Base-by-base conservation (phyloP, 805 yeast genomes). In the Vanderwaltozyma yarrowii region DNA sequence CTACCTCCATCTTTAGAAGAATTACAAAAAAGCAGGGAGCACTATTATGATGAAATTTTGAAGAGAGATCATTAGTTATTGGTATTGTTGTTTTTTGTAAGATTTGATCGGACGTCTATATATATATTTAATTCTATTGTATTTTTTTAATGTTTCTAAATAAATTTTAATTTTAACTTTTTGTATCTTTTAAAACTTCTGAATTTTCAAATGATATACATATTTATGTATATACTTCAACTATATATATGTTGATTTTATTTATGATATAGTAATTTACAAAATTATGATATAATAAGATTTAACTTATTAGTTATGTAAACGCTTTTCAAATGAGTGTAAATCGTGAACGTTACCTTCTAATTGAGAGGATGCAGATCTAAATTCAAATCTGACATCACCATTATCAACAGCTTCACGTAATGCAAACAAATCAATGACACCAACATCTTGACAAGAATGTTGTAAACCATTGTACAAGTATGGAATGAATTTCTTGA, bases 261-360 rank as follows among this genome's bases (percentile, higher is more conserved):
- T 20, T 15, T 19, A 13, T 13, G 16, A 35, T 19, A 30, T 17
- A 19, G 9, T 21, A 21, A 9, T 6, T 6, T 21, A 21, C 9
- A 21, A 7, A 21, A 7, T 21, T 21, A 21, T 21, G 23, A 21
- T 21, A 7, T 6, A 9, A 7, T 21, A 9, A 9, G 9, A 28
- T 14, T 30, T 18, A 19, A 34, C 31, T 20, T 23, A 13, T 58
- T 75, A 86, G 61, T 85, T 86, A 74, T 87, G 95, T 62, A 92
- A 73, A 69, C 95, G 86, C 78, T 92, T 92, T 71, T 92, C 98
- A 64, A 84, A 92, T 42, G 96, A 88, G 74, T 86, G 86, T 67
- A 92, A 76, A 60, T 94, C 88, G 68, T 86, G 83, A 46, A 92
- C 89, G 66, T 97, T 97, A 73, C 98, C 98, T 71, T 92, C 98